These are phyloP conservation scores for Copromyces sp. DNA, from an alignment of 495 filamentous ascomycete genomes.

Conservation along the genomic window DNA sequence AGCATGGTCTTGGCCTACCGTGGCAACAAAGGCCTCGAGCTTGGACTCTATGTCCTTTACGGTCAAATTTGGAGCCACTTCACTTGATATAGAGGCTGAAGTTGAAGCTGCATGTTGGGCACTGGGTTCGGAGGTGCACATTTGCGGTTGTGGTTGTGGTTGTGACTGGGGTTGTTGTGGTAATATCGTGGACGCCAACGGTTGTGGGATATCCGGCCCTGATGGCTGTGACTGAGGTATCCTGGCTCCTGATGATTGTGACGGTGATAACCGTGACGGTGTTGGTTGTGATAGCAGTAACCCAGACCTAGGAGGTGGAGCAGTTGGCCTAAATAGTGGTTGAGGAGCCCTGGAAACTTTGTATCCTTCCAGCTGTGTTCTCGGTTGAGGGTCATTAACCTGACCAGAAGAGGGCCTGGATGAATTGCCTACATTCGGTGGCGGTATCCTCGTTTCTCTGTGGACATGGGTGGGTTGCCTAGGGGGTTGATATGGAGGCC, in stretches of 20 bases:
- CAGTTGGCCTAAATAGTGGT: neutral
- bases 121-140: neutral
- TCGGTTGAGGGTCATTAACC: neutral
- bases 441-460: neutral
- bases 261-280: neutral
- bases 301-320: neutral
- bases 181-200: neutral
- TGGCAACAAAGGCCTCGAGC: conserved; percentile 18
- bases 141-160: neutral
- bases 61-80: conserved; percentile 21
- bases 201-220: neutral
- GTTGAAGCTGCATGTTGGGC: neutral
- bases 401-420: neutral
- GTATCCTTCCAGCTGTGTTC: too few relatives aligned
- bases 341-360: neutral
- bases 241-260: neutral
- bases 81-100: neutral
- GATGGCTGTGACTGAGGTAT: neutral
- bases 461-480: neutral
- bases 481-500: neutral
- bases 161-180: neutral
- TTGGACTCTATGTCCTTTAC: conserved; percentile 24
- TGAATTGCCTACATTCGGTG: neutral
- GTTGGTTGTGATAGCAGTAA: neutral
- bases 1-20: conserved; percentile 28